Conservation (phyloP, 441 rosid species). For the Omphalea diandra region DNA sequence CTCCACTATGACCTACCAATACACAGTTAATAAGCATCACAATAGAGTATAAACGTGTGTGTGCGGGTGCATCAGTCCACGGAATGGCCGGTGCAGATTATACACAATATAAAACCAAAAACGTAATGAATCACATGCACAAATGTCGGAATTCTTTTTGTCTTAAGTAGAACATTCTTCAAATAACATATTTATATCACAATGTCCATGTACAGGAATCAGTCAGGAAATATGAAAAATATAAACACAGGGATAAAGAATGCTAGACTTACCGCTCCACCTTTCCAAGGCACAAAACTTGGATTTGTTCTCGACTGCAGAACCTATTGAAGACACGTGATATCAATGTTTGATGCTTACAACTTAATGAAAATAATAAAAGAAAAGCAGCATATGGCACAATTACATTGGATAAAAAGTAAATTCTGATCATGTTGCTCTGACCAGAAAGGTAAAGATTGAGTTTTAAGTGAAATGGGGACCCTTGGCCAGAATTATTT, state of each 20-base stretch:
- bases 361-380: conserved; percentile 6
- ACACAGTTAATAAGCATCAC: not conserved
- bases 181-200: not conserved
- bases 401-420: too few species aligned
- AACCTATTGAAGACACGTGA: conserved; percentile 44
- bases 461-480: too few species aligned
- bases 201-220: not conserved
- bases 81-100: too few species aligned
- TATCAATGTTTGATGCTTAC: conserved; percentile 25
- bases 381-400: not conserved
- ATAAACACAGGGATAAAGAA: not conserved
- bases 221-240: not conserved
- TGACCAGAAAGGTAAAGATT: too few species aligned
- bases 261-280: conserved; percentile 72
- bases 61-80: too few species aligned
- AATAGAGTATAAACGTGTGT: not conserved
- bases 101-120: not conserved
- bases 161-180: not conserved
- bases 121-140: not conserved
- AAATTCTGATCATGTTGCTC: too few species aligned
- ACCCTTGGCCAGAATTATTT: too few species aligned
- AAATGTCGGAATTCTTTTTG: not conserved
- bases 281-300: conserved; percentile 74
- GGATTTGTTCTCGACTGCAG: conserved; percentile 79
- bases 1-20: not conserved